Base-by-base conservation (phyloP, 208 protist species). In the Crithidia fasciculata region DNA sequence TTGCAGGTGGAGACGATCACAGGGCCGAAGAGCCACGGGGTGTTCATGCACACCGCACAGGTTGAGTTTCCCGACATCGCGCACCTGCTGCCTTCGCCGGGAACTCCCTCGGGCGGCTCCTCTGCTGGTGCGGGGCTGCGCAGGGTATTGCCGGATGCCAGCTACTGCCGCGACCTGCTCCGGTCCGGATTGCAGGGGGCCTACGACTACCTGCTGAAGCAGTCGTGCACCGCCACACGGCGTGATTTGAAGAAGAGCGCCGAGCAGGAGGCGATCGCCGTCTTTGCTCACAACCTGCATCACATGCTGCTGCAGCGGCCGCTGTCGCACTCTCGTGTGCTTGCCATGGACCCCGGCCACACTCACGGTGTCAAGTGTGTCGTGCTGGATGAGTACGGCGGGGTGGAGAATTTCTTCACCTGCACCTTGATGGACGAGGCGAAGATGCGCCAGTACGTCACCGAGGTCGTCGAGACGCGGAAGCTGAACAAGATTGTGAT, bases 291-390 rank as follows among this genome's bases (percentile, higher is more conserved):
- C 72, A 95, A 91, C 50, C 74, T 94, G 62, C 86, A 85, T 16
- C 84, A 95, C 62, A 87, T 95, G 82, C 82, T 95, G 61, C 80
- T 95, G 45, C 90, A 94, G 72, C 83, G 88, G 16, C 92, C 92
- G 9, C 71, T 94, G 39, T 58, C 82, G 15, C 72, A 84, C 54
- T 84, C 86, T 2, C 85, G 87, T 39, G 53, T 96, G 18, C 81
- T 96, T 19, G 90, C 90, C 19, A 94, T 96, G 88, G 92, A 96
- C 78, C 92, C 92, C 10, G 92, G 92, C 7, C 63, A 94, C 45
- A 69, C 60, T 28, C 84, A 95, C 72, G 92, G 92, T 45, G 85
- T 93, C 55, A 96, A 96, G 80, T 96, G 90, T 68, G 90, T 94
- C 57, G 83, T 82, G 8, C 73, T 96, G 37, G 82, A 92, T 71